Conservation (phyloP, 2,329 filamentous ascomycete species). For the Penicillium sp. region DNA sequence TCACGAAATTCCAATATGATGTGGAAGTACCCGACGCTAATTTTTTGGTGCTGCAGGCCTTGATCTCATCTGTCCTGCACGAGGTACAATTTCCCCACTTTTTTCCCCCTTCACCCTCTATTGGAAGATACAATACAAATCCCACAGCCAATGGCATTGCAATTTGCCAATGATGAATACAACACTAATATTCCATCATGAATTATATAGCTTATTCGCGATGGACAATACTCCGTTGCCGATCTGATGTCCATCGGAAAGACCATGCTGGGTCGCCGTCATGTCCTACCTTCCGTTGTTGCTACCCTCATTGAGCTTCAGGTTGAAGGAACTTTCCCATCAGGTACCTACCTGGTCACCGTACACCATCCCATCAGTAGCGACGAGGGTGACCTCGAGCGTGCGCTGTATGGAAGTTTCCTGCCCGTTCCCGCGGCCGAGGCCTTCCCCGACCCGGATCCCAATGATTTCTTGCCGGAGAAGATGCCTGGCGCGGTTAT, state of each 20-base stretch:
- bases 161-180: not conserved
- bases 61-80: constrained; percentile 83
- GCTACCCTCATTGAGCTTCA: constrained; percentile 79
- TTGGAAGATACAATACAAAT: not conserved
- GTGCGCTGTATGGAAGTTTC: constrained; percentile 88
- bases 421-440: constrained; percentile 71
- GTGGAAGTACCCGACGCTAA: constrained; percentile 3
- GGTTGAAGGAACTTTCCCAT: constrained; percentile 90
- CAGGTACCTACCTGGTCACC: constrained; percentile 89
- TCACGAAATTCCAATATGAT: not conserved
- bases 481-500: constrained; percentile 79
- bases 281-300: constrained; percentile 81
- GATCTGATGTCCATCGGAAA: constrained; percentile 91
- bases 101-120: not conserved
- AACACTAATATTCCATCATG: not conserved
- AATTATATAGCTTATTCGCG: constrained; percentile 71
- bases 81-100: constrained; percentile 55
- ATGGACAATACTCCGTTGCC: constrained; percentile 88
- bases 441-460: constrained; percentile 65
- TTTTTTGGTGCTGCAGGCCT: constrained; percentile 26
- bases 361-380: constrained; percentile 85
- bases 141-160: constrained; percentile 1
- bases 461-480: constrained; percentile 64
- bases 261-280: constrained; percentile 88
- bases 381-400: constrained; percentile 82